A percentile compares a stretch with the other conserved stretches of the same genome.
Conservation (phyloP, 192 early-diverging fungal genomes). For the Endogone sp. region DNA sequence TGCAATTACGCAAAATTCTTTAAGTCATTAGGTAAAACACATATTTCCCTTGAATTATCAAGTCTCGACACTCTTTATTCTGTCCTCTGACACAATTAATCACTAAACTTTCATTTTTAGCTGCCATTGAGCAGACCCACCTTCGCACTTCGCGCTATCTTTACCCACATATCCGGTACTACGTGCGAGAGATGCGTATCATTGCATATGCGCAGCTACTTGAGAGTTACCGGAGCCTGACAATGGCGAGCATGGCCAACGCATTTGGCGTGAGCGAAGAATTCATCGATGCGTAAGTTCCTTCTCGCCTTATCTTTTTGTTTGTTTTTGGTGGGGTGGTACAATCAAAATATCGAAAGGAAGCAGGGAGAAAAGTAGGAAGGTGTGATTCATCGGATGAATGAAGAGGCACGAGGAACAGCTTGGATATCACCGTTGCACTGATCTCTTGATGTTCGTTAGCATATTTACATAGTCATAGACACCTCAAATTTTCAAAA, state of each 20-base stretch:
- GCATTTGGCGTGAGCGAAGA: constrained; percentile 94
- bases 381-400: too few relatives aligned
- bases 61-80: background rate
- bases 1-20: constrained; percentile 96
- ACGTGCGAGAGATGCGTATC: constrained; percentile 98
- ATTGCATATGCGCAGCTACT: constrained; percentile 92
- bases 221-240: constrained; percentile 92
- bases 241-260: constrained; percentile 93
- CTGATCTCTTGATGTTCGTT: too few relatives aligned
- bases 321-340: too few relatives aligned
- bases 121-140: constrained; percentile 72
- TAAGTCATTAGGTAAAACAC: constrained; percentile 60
- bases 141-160: constrained; percentile 77
- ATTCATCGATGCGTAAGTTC: constrained; percentile 88
- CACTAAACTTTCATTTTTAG: constrained; percentile 29
- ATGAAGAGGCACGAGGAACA: too few relatives aligned
- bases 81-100: background rate
- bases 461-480: too few relatives aligned
- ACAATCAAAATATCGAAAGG: too few relatives aligned
- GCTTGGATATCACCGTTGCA: too few relatives aligned
- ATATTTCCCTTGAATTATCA: background rate
- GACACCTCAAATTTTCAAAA: too few relatives aligned
- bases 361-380: too few relatives aligned
- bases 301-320: too few relatives aligned
- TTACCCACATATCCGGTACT: constrained; percentile 86